Base-by-base conservation (phyloP, 2,329 filamentous ascomycete genomes). In the Diaporthe caulivora region DNA sequence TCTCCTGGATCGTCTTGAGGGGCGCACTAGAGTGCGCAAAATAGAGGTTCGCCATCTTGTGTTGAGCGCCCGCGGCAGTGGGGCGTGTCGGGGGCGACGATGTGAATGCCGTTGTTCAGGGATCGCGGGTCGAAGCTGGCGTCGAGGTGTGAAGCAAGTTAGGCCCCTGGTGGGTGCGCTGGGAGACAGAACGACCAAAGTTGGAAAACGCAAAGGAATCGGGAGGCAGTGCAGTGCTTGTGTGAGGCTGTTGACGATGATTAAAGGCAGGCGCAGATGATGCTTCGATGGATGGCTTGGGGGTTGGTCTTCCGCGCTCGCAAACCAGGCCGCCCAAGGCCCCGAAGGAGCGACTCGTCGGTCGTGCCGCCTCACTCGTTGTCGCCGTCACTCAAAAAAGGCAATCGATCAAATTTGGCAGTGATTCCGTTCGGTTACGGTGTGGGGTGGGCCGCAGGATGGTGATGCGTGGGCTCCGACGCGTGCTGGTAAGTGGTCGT, bases 1-100 rank as follows among this genome's bases (percentile, higher is more conserved):
- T 98, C 89, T 99, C 97, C 89, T 98, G 93, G 80, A 99, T 95
- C 78, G 94, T 97, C 89, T 97, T 96, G 90, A 98, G 90, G 84
- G 95, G 95, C 91, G 94, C 95, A 90, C 94, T 95, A 83, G 94
- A 98, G 86, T 95, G 94, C 81, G 93, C 89, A 82, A 98, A 98
- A 83, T 92, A 92, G 78, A 96, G 92, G 86, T 97, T 97, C 87
- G 96, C 91, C 97, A 99, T 98, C 81, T 81, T 94, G 85, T 82
- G 83, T 81, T 81, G 78, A 81, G 47, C 11, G 8, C n/a, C 7
- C 44, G 15, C n/a, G 31, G 62, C n/a, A 78, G 72, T 47, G 51
- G 73, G 42, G 55, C 18, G 58, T 55, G 49, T 74, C 49, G 47
- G 55, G 40, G 65, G 57, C 69, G 73, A 75, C 18, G 47, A 31